These are phyloP conservation scores for Solanum lycopersicoides DNA, from an alignment of 257 asterid species.

Conservation along the genomic window DNA sequence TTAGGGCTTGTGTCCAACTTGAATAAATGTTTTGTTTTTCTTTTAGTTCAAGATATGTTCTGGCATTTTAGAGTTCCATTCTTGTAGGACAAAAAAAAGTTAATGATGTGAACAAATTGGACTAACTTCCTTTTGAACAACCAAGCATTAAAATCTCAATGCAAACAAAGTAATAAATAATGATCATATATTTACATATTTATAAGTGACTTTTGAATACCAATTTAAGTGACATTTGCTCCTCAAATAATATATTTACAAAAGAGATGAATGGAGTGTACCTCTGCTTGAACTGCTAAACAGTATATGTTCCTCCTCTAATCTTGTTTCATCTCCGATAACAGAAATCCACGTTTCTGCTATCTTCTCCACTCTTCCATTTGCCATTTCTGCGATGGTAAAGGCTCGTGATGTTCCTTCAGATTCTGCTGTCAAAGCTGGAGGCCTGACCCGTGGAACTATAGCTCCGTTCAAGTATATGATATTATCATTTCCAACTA, in stretches of 20 bases:
- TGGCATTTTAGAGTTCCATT: background rate
- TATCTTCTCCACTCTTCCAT: conserved; percentile 48
- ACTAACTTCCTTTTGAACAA: background rate
- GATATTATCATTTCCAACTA: conserved; percentile 48
- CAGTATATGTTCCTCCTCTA: conserved; percentile 43
- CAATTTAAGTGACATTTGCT: background rate
- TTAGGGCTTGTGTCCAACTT: background rate
- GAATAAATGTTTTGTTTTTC: background rate
- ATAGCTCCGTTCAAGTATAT: conserved; percentile 78
- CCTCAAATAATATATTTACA: background rate
- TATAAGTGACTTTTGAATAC: background rate
- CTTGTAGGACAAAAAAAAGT: background rate
- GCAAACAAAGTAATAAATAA: background rate
- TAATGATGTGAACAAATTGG: background rate
- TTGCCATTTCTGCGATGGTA: conserved; percentile 47
- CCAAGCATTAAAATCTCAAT: background rate
- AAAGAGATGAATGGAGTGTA: background rate
- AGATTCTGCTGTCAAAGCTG: conserved; percentile 6
- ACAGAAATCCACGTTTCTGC: conserved; percentile 89
- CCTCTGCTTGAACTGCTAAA: conserved; percentile 17
- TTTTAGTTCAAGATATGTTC: background rate
- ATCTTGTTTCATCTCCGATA: conserved; percentile 21
- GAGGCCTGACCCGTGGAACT: conserved; percentile 62
- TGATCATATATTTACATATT: background rate
- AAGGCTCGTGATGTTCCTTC: conserved; percentile 67